Base-by-base conservation (phyloP, 2,329 filamentous ascomycete species). In the Colletotrichum graminicola region DNA sequence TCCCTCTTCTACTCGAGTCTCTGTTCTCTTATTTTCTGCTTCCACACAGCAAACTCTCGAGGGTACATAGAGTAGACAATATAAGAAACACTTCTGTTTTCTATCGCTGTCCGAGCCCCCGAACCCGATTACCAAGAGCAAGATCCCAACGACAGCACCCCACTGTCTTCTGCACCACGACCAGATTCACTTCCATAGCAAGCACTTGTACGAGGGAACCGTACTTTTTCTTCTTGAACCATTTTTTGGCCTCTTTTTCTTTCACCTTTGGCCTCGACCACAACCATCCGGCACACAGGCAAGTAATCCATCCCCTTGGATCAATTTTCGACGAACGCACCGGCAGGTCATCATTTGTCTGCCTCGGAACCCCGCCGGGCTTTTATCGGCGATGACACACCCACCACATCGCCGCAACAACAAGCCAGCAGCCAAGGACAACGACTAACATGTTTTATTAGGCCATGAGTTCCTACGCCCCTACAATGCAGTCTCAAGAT, bases 401-500 rank as follows among this genome's bases (percentile, higher is more conserved):
- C 49, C 36, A 26, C 36, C 5, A n/a, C 10, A 36, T 39, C 60
- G n/a, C 43, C 3, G n/a, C 26, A 23, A 54, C 21, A 32, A 36
- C 51, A 12, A 41, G 2, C 21, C 26, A 41, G 5, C 18, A 12
- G 8, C 14, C 54, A 45, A 14, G 4, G 18, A 41, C 32, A 2
- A 21, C 45, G 10, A 61, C 72, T 73, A 57, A 74, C 70, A 47
- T 18, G 2, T n/a, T 23, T 29, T n/a, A 10, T 23, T 52, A 78
- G 76, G 75, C 68, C 60, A 84, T 84, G 82, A 81, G 80, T 71
- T 82, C 82, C 76, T 74, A 82, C 74, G 75, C 77, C 65, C 62
- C 75, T 63, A 85, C 82, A 73, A 87, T 89, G 84, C 90, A 92
- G 81, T 88, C 90, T 76, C 91, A 95, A 79, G 93, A 97, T 74